Evolutionary conservation across 2,329 filamentous ascomycete species (phyloP), one percentile per base, ranked within the genome.

Genomic region (Arthrinium puccinioides): DNA sequence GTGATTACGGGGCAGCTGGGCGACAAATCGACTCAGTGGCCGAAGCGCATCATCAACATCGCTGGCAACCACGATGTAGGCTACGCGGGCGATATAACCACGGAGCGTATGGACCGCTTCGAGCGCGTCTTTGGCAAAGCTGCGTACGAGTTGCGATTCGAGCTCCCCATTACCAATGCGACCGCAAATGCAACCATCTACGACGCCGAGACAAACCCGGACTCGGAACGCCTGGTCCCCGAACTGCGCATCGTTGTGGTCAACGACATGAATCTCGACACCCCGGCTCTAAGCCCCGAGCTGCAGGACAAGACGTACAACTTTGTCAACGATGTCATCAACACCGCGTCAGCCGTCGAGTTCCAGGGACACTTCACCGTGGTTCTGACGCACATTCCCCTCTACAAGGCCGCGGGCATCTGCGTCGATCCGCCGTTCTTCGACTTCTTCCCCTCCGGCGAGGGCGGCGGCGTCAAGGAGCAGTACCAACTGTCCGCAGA

Each of bases 41-140:
- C 70, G n/a, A 72, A 68, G 27, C 76, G 84, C 38, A 71, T 96
- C 45, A 87, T 98, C 56, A 94, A 95, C 49, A 78, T 97, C 19
- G 88, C 81, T 1, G 92, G 92, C 2, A 98, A 98, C 54, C 92
- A 98, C 56, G 92, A 98, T 59, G 82, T 98, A 53, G 92, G 92
- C 23, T 98, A 98, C 57, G 87, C 89, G 0, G 92, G 92, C 4
- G 92, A 98, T 59, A 72, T 97, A 43, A 87, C 83, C 27, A 64
- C 72, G n/a, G 70, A 78, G 43, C 78, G 88, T 4, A 69, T 96
- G 38, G 68, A 76, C 20, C 76, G 92, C 2, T 98, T 97, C 55
- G 88, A 95, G 62, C 70, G 73, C 16, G 74, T 76, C 2, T 98
- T 94, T 64, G 92, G 92, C 39, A 85, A 80, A 46, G 79, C 85